Evolutionary conservation across 192 early-diverging fungal genomes (phyloP).

Genomic region (Ambispora gerdemannii): DNA sequence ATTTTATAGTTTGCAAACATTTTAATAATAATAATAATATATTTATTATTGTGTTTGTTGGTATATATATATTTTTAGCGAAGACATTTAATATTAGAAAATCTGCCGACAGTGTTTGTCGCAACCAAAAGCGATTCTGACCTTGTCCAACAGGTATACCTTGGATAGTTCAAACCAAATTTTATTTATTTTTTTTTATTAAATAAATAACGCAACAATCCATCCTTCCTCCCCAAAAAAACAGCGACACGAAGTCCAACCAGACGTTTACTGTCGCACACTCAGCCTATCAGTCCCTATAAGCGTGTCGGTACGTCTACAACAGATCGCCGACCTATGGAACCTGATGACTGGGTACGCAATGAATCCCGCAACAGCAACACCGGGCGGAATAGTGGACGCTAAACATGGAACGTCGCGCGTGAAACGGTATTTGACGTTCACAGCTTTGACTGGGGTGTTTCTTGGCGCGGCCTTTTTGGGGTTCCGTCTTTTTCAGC

Average conservation of each 20-base stretch:
- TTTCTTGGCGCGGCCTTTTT: conserved; percentile 38
- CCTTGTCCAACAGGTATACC: conserved; percentile 69
- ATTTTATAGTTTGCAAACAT: background rate
- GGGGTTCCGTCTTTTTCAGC: conserved; percentile 38
- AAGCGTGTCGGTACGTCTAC: conserved; percentile 82
- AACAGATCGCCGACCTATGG: conserved; percentile 84
- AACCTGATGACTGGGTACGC: conserved; percentile 79
- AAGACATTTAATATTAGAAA: conserved; percentile 77
- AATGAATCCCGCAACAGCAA: conserved; percentile 68
- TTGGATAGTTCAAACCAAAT: conserved; percentile 9
- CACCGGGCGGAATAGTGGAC: conserved; percentile 37
- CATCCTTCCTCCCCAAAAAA: too few relatives aligned
- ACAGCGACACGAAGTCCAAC: conserved; percentile 73
- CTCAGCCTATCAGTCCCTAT: conserved; percentile 85
- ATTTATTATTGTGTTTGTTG: background rate
- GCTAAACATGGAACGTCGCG: conserved; percentile 31
- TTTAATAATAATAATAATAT: background rate
- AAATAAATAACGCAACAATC: conserved; percentile 27
- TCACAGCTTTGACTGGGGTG: conserved; percentile 39
- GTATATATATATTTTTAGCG: conserved; percentile 44
- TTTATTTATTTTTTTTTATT: conserved; percentile 22
- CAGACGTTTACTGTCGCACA: conserved; percentile 90
- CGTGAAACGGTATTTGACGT: conserved; percentile 39
- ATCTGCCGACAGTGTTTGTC: conserved; percentile 86
- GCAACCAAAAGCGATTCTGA: conserved; percentile 95